Conservation (phyloP, 1,139 yeast genomes). For the Sugiyamaella xylanicola region DNA sequence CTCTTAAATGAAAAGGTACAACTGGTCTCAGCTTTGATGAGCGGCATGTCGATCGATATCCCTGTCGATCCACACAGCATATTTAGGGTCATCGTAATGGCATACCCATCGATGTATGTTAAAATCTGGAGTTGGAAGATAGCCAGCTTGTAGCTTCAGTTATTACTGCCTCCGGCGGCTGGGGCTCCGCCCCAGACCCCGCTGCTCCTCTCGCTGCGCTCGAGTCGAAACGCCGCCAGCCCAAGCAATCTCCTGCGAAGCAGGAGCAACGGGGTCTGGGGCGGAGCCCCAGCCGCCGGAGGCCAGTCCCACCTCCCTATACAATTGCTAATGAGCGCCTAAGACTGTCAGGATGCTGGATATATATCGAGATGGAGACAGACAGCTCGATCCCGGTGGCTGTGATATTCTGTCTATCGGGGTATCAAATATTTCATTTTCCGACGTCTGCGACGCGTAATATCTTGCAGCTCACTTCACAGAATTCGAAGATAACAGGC, state of each 20-base stretch:
- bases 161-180: not conserved
- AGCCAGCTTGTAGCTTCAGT: too few species aligned
- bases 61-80: too few species aligned
- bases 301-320: too few species aligned
- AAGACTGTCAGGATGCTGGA: too few species aligned
- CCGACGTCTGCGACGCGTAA: not conserved
- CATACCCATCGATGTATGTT: too few species aligned
- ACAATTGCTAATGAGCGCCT: too few species aligned
- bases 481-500: not conserved
- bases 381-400: not conserved
- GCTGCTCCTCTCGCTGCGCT: not conserved
- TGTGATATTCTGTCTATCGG: not conserved
- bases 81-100: too few species aligned
- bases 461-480: not conserved
- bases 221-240: not conserved
- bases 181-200: not conserved
- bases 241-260: not conserved
- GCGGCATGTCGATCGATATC: too few species aligned
- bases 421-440: not conserved
- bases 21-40: too few species aligned
- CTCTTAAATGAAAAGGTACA: too few species aligned
- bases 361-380: too few species aligned
- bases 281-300: not conserved
- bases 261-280: not conserved
- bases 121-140: too few species aligned